Evolutionary conservation across 1,139 yeast genomes (phyloP).

Genomic region (Kodamaea fungicola): DNA sequence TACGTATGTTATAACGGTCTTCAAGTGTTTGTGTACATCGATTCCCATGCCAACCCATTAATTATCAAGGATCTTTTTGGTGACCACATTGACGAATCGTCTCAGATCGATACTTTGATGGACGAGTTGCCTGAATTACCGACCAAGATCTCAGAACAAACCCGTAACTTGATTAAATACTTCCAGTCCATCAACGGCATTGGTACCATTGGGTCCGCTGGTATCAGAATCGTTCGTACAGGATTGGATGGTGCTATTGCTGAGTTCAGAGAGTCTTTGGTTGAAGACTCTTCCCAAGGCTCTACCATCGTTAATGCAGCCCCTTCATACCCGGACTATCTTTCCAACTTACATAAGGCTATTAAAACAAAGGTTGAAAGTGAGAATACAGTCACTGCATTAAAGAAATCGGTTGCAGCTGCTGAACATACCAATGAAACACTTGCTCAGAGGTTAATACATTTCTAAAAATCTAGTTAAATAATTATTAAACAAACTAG

Average conservation of each 20-base stretch:
- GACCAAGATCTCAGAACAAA: constrained; percentile 67
- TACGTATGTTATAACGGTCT: constrained; percentile 74
- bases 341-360: constrained; percentile 58
- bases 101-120: constrained; percentile 46
- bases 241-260: constrained; percentile 61
- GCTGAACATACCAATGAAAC: constrained; percentile 25
- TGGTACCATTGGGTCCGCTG: constrained; percentile 28
- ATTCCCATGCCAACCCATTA: constrained; percentile 63
- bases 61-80: constrained; percentile 78
- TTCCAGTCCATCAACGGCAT: constrained; percentile 45
- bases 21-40: constrained; percentile 63
- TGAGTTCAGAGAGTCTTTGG: constrained; percentile 56
- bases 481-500: no score
- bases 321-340: constrained; percentile 56
- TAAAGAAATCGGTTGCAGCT: constrained; percentile 28
- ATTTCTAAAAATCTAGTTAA: constrained; percentile 31
- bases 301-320: constrained; percentile 36
- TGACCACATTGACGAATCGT: constrained; percentile 35
- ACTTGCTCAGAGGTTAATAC: constrained; percentile 39
- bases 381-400: constrained; percentile 34
- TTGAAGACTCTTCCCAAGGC: constrained; percentile 60
- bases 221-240: constrained; percentile 62
- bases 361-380: constrained; percentile 53
- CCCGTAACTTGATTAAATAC: constrained; percentile 55
- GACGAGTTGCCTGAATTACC: constrained; percentile 69